A percentile compares a stretch with the other conserved stretches of the same genome.
Conservation (phyloP, 2,329 filamentous ascomycete genomes). For the Apiospora rasikravindrae region DNA sequence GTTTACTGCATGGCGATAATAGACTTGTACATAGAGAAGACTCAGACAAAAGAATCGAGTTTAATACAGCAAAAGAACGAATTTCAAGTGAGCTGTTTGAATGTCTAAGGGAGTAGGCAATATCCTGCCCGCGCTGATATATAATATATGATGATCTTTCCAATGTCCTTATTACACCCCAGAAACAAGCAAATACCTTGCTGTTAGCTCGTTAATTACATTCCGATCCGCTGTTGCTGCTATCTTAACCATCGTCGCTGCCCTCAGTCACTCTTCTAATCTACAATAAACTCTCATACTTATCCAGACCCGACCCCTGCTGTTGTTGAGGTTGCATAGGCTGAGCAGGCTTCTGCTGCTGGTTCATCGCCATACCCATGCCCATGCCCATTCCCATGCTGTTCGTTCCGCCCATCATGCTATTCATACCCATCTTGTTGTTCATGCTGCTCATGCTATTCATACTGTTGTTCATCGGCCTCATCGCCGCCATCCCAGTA, state of each 20-base stretch:
- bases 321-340: constrained; percentile 38
- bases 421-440: constrained; percentile 28
- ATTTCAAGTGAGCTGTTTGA: neutral
- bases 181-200: neutral
- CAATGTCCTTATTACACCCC: neutral
- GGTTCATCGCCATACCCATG: constrained; percentile 32
- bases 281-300: constrained; percentile 70
- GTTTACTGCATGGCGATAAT: neutral
- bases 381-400: constrained; percentile 30
- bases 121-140: neutral
- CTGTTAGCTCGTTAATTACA: neutral
- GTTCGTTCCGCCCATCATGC: constrained; percentile 20
- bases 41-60: neutral
- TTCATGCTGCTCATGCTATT: constrained; percentile 30
- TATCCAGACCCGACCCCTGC: constrained; percentile 61
- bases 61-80: neutral
- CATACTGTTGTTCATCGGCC: constrained; percentile 23
- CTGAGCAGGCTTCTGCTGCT: constrained; percentile 35
- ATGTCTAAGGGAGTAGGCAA: neutral
- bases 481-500: constrained; percentile 18
- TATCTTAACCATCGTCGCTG: neutral
- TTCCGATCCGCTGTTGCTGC: neutral
- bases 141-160: neutral
- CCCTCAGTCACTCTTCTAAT: neutral
- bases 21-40: constrained; percentile 14